Conservation (phyloP, 805 yeast genomes). For the Myxozyma sirexii region DNA sequence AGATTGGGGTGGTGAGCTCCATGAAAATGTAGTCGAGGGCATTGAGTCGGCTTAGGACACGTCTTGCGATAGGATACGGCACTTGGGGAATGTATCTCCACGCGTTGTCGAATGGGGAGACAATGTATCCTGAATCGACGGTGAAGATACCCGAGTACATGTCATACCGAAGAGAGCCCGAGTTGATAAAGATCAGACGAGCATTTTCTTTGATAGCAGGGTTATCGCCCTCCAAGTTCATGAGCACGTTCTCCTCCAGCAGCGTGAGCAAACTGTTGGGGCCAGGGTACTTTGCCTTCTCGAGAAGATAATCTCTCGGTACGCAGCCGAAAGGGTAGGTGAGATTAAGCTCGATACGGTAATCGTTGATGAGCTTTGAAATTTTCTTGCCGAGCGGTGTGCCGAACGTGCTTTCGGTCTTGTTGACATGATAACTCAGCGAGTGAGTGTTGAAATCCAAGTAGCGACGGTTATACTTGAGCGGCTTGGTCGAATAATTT, state of each 20-base stretch:
- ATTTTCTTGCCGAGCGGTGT: slow-evolving; percentile 59
- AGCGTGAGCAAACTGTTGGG: slow-evolving; percentile 61
- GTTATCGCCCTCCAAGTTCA: slow-evolving; percentile 42
- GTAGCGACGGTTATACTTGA: slow-evolving; percentile 60
- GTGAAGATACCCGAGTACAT: slow-evolving; percentile 83
- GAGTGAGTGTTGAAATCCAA: slow-evolving; percentile 80
- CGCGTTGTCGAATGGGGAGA: slow-evolving; percentile 79
- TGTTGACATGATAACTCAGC: slow-evolving; percentile 62
- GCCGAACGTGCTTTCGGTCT: slow-evolving; percentile 45
- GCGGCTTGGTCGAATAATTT: slow-evolving; percentile 36
- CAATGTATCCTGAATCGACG: slow-evolving; percentile 73
- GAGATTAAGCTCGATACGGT: slow-evolving; percentile 56
- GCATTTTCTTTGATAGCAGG: slow-evolving; percentile 40
- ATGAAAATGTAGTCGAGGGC: slow-evolving; percentile 51
- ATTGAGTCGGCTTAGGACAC: slow-evolving; percentile 61
- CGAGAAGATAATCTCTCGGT: slow-evolving; percentile 65
- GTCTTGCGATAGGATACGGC: slow-evolving; percentile 59
- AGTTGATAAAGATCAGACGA: slow-evolving; percentile 69
- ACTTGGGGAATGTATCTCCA: slow-evolving; percentile 70
- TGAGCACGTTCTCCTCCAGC: slow-evolving; percentile 60
- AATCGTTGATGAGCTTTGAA: slow-evolving; percentile 48
- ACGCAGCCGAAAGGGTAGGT: slow-evolving; percentile 65
- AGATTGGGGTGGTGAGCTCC: slow-evolving; percentile 34
- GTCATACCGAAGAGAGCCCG: slow-evolving; percentile 89
- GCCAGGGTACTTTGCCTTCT: slow-evolving; percentile 65